A percentile compares a stretch with the other conserved stretches of the same genome.
Evolutionary conservation across 2,329 filamentous ascomycete species (phyloP).

Genomic region (Penicillium decumbens): DNA sequence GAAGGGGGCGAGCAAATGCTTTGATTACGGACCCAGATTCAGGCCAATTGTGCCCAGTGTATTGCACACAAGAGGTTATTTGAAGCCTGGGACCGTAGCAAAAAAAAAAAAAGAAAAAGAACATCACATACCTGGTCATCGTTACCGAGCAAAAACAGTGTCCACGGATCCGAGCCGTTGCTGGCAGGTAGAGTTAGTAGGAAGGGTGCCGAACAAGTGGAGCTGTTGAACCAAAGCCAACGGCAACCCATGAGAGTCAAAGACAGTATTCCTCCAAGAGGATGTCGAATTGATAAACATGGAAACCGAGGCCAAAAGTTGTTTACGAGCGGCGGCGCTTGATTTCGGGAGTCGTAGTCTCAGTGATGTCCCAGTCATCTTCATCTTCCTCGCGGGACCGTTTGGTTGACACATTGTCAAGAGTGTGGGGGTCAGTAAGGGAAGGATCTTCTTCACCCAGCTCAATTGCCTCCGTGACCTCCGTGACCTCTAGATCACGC

Average conservation of each 20-base stretch:
- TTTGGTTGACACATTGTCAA: constrained; percentile 28
- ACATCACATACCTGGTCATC: constrained; percentile 4
- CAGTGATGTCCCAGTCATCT: constrained; percentile 30
- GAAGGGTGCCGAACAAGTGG: background rate
- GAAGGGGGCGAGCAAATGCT: background rate
- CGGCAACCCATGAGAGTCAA: background rate
- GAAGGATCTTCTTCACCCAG: constrained; percentile 19
- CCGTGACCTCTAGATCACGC: constrained; percentile 32
- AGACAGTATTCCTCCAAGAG: background rate
- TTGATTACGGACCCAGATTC: background rate
- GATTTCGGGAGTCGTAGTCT: constrained; percentile 38
- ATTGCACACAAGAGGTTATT: background rate
- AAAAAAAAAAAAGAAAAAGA: background rate
- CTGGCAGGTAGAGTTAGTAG: constrained; percentile 13
- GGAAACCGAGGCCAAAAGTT: background rate
- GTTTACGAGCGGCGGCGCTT: constrained; percentile 51
- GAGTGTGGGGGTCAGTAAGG: constrained; percentile 17
- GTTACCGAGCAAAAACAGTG: background rate
- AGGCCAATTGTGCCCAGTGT: background rate
- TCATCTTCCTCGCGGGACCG: constrained; percentile 33
- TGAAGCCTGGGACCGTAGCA: background rate
- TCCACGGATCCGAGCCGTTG: constrained; percentile 4
- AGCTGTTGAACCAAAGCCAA: background rate
- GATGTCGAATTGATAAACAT: background rate
- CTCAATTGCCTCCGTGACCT: constrained; percentile 23